Evolutionary conservation across 169 alveolate species (phyloP), one percentile per base, ranked within the genome.

Genomic region (Hepatocystis sp.): DNA sequence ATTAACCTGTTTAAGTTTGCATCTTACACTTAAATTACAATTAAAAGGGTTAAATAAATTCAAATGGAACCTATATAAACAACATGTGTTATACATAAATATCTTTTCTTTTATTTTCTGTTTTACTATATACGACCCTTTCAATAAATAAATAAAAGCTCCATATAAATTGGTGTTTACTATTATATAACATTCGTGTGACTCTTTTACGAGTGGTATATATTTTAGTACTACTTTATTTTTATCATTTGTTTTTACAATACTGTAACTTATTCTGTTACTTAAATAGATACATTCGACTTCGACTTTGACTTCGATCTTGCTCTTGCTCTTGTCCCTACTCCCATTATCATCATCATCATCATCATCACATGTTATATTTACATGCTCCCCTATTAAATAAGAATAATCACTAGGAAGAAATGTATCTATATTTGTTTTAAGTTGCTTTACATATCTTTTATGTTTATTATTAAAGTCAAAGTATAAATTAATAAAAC

Each of bases 1-100:
- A 2, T 28, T 51, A 3, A 8, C 42, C 27, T 28, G 15, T 49
- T 51, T 46, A 4, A 76, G 4, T 13, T 25, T 47, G 46, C 88
- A 76, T 44, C 58, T 56, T 44, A 76, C 64, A 23, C 11, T 7
- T 23, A 76, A 27, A n/a, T 58, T 76, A 15, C 78, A 76, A 13
- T 42, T 44, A n/a, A 76, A 58, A 21, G 88, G 88, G 30, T 76
- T 76, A 21, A 76, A 76, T 8, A 76, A 13, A 56, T 76, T 56
- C 46, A 76, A 25, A 13, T 25, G 30, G 34, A 76, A 76, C 27
- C 15, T 39, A 13, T 76, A 58, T 17, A 76, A 58, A 27, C 64
- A 76, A 63, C 64, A 56, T 0, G 78, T 58, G 51, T 76, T 76
- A 63, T 76, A 44, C n/a, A 76, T 30, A 13, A 76, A 53, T 19